These are phyloP conservation scores for Cercophora sp. DNA, from an alignment of 495 filamentous ascomycete genomes.

Conservation along the genomic window DNA sequence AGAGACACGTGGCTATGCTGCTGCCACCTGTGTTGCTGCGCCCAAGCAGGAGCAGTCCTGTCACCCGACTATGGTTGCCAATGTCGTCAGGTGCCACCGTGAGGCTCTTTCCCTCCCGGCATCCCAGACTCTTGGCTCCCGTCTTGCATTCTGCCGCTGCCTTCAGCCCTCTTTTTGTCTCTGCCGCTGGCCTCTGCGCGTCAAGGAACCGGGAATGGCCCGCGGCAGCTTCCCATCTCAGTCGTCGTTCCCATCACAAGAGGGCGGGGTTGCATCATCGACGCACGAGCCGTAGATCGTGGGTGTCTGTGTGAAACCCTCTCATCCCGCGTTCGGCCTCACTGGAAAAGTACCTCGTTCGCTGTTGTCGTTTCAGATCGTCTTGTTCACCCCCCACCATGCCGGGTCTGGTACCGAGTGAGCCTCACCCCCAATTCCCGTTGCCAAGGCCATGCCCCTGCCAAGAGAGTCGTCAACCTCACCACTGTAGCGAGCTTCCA, in stretches of 20 bases:
- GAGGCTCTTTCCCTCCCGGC: neutral
- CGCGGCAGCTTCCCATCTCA: neutral
- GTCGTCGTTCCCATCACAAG: too few relatives aligned
- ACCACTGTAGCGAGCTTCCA: too few relatives aligned
- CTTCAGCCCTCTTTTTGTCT: too few relatives aligned
- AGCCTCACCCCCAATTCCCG: neutral
- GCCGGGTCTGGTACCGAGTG: neutral
- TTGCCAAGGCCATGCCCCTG: slow-evolving; percentile 4
- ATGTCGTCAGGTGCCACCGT: neutral
- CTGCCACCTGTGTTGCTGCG: too few relatives aligned
- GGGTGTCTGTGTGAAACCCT: slow-evolving; percentile 20
- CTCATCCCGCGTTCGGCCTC: neutral
- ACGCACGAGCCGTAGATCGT: slow-evolving; percentile 24
- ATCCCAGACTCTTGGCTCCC: neutral
- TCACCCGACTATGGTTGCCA: neutral
- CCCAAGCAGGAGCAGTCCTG: neutral
- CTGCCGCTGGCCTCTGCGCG: too few relatives aligned
- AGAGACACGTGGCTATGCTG: too few relatives aligned
- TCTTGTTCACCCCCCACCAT: neutral
- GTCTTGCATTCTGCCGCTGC: neutral
- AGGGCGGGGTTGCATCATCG: slow-evolving; percentile 17
- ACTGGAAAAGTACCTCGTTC: neutral
- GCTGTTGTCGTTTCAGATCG: slow-evolving; percentile 6
- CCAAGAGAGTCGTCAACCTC: neutral
- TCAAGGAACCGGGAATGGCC: slow-evolving; percentile 1